Evolutionary conservation across 306 rosid species (phyloP).

Genomic region (Abrus pulchellus): DNA sequence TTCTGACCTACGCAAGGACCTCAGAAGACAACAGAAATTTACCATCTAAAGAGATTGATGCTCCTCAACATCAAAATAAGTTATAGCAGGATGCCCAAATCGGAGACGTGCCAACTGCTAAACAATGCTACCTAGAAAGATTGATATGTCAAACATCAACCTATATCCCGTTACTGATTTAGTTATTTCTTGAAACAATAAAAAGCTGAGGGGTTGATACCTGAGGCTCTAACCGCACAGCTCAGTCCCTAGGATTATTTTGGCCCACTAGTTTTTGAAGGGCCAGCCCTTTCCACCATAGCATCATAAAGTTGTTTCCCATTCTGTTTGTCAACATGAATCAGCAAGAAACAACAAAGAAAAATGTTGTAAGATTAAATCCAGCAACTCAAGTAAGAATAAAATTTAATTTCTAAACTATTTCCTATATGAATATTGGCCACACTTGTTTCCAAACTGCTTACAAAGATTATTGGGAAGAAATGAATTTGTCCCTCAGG

Average conservation of each 20-base stretch:
- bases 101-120: constrained; percentile 1
- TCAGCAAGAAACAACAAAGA: constrained; percentile 38
- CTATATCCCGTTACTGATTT: neutral
- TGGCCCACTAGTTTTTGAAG: constrained; percentile 84
- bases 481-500: constrained; percentile 97
- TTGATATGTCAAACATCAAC: neutral
- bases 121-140: neutral
- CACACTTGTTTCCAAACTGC: constrained; percentile 43
- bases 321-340: constrained; percentile 66
- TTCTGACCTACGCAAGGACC: constrained; percentile 9
- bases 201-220: constrained; percentile 7
- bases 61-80: neutral
- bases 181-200: neutral
- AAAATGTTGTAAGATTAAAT: constrained; percentile 33
- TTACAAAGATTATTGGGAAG: constrained; percentile 93
- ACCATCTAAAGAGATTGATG: constrained; percentile 14
- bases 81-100: neutral
- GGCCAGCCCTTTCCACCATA: constrained; percentile 98
- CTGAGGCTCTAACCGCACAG: constrained; percentile 42
- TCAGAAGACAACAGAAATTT: constrained; percentile 5
- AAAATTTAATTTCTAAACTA: constrained; percentile 16
- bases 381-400: constrained; percentile 30
- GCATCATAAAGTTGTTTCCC: constrained; percentile 91
- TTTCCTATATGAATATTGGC: constrained; percentile 27
- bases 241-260: constrained; percentile 53